Conservation (phyloP, 768 basidiomycete species). For the Termitomyces sp. region DNA sequence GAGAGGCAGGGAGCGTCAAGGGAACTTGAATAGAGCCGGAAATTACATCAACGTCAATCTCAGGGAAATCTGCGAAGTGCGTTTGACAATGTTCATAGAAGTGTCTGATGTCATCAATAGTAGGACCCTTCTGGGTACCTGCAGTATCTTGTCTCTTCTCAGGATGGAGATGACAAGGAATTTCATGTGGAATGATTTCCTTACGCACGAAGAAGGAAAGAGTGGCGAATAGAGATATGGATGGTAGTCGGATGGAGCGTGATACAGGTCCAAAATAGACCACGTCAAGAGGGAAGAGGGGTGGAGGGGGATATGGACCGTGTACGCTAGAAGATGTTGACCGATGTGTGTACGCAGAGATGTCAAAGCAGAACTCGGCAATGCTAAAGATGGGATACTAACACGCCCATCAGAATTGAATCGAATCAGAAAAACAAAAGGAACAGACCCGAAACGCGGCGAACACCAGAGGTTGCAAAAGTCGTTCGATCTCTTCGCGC, state of each 20-base stretch:
- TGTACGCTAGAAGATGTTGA: constrained; percentile 17
- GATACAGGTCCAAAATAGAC: constrained; percentile 37
- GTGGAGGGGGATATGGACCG: constrained; percentile 23
- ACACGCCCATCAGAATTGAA: constrained; percentile 16
- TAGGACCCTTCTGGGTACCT: constrained; percentile 31
- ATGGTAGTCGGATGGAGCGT: constrained; percentile 31
- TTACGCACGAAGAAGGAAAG: constrained; percentile 42
- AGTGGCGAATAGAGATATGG: constrained; percentile 40
- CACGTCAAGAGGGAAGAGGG: constrained; percentile 24
- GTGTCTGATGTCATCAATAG: constrained; percentile 39
- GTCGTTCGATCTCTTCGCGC: constrained; percentile 27
- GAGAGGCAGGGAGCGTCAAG: neutral
- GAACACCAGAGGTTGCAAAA: constrained; percentile 41
- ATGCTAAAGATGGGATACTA: constrained; percentile 38
- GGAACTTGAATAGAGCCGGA: neutral
- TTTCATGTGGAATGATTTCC: constrained; percentile 26
- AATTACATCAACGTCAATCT: constrained; percentile 17
- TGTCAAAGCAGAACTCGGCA: constrained; percentile 29
- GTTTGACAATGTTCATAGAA: constrained; percentile 40
- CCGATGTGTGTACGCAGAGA: constrained; percentile 8
- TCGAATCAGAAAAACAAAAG: constrained; percentile 10
- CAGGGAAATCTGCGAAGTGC: constrained; percentile 28
- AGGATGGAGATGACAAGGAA: constrained; percentile 34
- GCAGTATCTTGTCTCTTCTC: constrained; percentile 22
- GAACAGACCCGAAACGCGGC: constrained; percentile 43